Evolutionary conservation across 2,329 filamentous ascomycete genomes (phyloP).

Genomic region (Pseudocercospora fijiensis): DNA sequence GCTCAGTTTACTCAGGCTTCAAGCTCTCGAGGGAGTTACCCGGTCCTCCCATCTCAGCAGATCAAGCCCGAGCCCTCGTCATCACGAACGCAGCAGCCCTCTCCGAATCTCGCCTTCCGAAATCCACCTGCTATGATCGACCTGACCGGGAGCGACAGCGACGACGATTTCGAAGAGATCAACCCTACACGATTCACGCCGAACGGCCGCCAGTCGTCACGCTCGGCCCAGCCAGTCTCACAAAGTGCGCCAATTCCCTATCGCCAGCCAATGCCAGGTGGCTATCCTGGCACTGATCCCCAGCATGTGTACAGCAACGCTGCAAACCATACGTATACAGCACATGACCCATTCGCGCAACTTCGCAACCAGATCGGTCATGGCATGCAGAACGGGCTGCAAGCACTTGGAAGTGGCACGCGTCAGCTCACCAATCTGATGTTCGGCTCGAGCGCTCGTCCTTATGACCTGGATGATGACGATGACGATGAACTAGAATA

Average conservation of each 20-base stretch:
- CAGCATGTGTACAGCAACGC: not conserved
- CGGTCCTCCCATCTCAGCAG: conserved; percentile 1
- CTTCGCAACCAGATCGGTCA: not conserved
- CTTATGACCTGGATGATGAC: conserved; percentile 18
- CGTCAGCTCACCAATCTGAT: conserved; percentile 27
- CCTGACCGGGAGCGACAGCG: conserved; percentile 36
- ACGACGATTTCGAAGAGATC: conserved; percentile 34
- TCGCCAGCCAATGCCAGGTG: conserved; percentile 28
- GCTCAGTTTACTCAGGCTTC: not conserved
- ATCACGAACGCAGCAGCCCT: not conserved
- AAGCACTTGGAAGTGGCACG: conserved; percentile 13
- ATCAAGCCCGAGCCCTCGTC: conserved; percentile 13
- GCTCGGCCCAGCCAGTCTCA: conserved; percentile 12
- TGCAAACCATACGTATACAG: not conserved
- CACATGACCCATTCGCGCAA: not conserved
- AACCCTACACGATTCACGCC: conserved; percentile 28
- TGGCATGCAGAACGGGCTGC: conserved; percentile 13
- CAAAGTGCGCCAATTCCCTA: not conserved
- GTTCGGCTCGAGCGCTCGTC: conserved; percentile 18
- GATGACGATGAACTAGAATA: conserved; percentile 32
- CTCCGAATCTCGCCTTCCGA: conserved; percentile 21
- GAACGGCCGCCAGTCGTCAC: conserved; percentile 19
- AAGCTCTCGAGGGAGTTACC: not conserved
- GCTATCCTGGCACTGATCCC: conserved; percentile 20
- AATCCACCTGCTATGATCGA: conserved; percentile 31